phyloP scores from a whole-genome alignment of 495 filamentous ascomycete species.

The Trichoderma erinaceum region DNA sequence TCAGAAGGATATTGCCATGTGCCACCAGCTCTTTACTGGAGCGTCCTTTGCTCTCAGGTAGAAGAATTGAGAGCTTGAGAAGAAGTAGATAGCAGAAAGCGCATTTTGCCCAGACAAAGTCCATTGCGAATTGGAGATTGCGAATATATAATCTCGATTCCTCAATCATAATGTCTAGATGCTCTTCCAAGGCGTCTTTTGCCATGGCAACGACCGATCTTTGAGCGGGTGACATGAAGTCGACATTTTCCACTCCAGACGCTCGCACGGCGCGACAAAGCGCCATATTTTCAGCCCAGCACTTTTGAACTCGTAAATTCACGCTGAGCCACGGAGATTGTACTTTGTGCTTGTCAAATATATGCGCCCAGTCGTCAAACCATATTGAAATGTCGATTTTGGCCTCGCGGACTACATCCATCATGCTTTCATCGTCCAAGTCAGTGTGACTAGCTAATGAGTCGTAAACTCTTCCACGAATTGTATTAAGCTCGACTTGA shows the following conservation, averaged over 20 bases:
- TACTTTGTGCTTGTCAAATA: conserved; percentile 19
- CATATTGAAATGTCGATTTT: conserved; percentile 43
- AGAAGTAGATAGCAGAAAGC: conserved; percentile 48
- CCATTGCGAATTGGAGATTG: conserved; percentile 47
- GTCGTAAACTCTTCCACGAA: conserved; percentile 2
- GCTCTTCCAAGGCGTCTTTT: conserved; percentile 43
- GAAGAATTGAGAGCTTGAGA: conserved; percentile 44
- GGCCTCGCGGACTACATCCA: conserved; percentile 38
- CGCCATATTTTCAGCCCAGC: conserved; percentile 46
- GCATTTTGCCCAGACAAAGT: conserved; percentile 53
- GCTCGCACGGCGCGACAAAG: conserved; percentile 43
- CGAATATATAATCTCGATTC: conserved; percentile 41
- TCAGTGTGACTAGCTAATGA: not conserved
- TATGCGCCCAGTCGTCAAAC: conserved; percentile 19
- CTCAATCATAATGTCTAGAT: conserved; percentile 40
- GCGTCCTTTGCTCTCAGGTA: conserved; percentile 38
- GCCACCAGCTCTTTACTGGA: conserved; percentile 31
- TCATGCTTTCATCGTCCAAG: conserved; percentile 26
- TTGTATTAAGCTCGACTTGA: conserved; percentile 4
- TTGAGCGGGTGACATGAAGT: conserved; percentile 39
- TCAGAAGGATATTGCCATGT: conserved; percentile 38
- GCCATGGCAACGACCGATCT: conserved; percentile 38
- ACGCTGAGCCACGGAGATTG: conserved; percentile 34
- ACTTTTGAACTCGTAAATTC: conserved; percentile 40
- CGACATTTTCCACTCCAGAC: conserved; percentile 45